Base-by-base conservation (phyloP, 495 filamentous ascomycete species). In the Pyrenopolyporus hunteri region DNA sequence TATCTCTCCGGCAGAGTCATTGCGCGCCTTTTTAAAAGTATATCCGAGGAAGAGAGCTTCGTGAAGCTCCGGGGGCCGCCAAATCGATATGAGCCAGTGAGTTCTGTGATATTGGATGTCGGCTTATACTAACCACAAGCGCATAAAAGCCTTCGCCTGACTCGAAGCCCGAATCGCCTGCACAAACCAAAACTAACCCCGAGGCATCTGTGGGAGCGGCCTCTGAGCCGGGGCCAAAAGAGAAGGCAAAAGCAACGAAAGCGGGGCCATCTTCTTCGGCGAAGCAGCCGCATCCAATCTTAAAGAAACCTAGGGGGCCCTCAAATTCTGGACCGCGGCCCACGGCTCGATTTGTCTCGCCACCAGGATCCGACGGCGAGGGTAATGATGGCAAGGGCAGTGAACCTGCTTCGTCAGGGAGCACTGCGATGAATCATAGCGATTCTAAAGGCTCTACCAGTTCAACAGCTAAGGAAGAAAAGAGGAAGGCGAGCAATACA, bases 231-330 rank as follows among this genome's bases (percentile, higher is more conserved):
- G 60, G 49, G 22, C 31, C 36, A 47, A 60, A 65, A 33, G 54
- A 37, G 29, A 56, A 49, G 53, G 43, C 45, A 19, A 59, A 53
- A 23, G 16, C 39, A 19, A 59, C 46, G 46, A 70, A 64, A 47
- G 10, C 48, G 43, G 35, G 39, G 16, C 47, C 59, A 47, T 39
- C 57, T 33, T 55, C 44, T 20, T 57, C 53, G 29, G 58, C 59
- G 25, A 76, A 72, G 43, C 45, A 59, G 28, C 65, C 74, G 6
- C 81, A 77, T 66, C 76, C 80, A 0, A 83, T 82, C 37, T 63
- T 82, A 51, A 84, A 84, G 64, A 83, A 82, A 66, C 72, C 72
- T 36, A 78, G 81, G 53, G 78, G 76, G 6, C 79, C 80, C 49
- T 82, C 79, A 29, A 64, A 63, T 33, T 77, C 75, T n/a, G 78